phyloP scores from a whole-genome alignment of 73 alveolate species.

The Tetrahymena elliotti region DNA sequence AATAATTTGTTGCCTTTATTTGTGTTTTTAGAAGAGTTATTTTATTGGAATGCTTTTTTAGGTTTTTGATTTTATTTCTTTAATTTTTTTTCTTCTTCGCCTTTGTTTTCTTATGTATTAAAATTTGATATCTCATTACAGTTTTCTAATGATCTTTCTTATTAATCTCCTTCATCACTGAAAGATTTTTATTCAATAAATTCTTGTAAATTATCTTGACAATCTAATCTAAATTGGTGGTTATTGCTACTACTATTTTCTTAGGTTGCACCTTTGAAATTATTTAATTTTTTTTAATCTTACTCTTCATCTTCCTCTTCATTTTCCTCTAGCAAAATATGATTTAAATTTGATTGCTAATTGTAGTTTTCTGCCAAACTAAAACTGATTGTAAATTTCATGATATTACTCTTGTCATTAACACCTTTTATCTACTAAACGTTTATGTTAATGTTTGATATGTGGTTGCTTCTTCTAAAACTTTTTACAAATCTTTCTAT shows the following conservation, averaged over 20 bases:
- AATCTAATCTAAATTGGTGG: background rate
- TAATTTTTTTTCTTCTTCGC: background rate
- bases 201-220: background rate
- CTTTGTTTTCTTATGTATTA: background rate
- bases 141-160: background rate
- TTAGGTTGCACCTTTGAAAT: background rate
- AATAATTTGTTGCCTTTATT: too few relatives aligned
- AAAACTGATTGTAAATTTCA: background rate
- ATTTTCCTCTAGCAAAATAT: background rate
- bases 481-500: background rate
- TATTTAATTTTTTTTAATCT: background rate
- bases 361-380: background rate
- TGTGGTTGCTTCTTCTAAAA: background rate
- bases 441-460: background rate
- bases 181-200: background rate
- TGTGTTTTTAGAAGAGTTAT: background rate
- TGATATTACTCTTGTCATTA: background rate
- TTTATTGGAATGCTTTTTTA: background rate
- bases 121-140: background rate
- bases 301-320: background rate
- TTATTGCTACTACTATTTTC: background rate
- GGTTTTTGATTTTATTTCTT: too few relatives aligned
- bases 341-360: background rate
- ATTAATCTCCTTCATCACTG: background rate
- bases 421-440: background rate